phyloP scores from a whole-genome alignment of 805 yeast genomes.

The Suhomyces sp. region DNA sequence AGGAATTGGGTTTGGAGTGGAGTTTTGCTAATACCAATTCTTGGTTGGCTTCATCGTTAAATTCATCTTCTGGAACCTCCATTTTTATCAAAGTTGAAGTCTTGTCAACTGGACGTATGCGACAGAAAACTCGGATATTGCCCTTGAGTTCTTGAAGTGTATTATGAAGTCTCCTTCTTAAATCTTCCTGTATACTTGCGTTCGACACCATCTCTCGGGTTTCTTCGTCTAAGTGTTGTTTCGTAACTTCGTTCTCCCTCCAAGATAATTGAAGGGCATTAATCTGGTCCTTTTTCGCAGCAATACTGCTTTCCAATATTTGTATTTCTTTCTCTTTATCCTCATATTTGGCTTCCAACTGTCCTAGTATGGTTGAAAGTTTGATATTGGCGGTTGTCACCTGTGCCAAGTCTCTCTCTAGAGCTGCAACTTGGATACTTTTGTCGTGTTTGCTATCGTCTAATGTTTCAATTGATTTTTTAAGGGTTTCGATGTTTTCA shows the following conservation, averaged over 20 bases:
- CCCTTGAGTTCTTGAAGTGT: conserved; percentile 85
- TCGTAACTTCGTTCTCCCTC: conserved; percentile 5
- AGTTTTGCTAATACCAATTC: conserved; percentile 29
- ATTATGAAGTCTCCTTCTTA: conserved; percentile 67
- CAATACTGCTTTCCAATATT: conserved; percentile 11
- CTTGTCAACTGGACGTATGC: conserved; percentile 49
- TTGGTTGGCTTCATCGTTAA: conserved; percentile 37
- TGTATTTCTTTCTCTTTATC: conserved; percentile 17
- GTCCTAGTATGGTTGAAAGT: conserved; percentile 3
- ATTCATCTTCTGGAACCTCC: conserved; percentile 22
- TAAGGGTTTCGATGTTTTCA: conserved; percentile 14
- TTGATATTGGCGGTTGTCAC: conserved; percentile 1
- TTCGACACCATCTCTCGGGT: conserved; percentile 21
- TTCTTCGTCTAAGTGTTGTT: conserved; percentile 7
- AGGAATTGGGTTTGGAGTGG: conserved; percentile 6
- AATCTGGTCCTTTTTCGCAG: conserved; percentile 10
- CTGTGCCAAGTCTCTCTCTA: conserved; percentile 9
- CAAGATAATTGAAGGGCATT: conserved; percentile 9
- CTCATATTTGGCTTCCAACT: conserved; percentile 6
- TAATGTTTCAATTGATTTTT: conserved; percentile 11
- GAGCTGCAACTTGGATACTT: conserved; percentile 5
- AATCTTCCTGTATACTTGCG: conserved; percentile 50
- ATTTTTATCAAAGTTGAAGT: conserved; percentile 11
- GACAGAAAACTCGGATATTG: conserved; percentile 85
- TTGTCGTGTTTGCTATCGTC: conserved; percentile 7